Percentiles rank a stretch among this genome's conserved stretches.
Evolutionary conservation across 495 filamentous ascomycete species (phyloP).

Genomic region (Lasiosphaeris hirsuta): DNA sequence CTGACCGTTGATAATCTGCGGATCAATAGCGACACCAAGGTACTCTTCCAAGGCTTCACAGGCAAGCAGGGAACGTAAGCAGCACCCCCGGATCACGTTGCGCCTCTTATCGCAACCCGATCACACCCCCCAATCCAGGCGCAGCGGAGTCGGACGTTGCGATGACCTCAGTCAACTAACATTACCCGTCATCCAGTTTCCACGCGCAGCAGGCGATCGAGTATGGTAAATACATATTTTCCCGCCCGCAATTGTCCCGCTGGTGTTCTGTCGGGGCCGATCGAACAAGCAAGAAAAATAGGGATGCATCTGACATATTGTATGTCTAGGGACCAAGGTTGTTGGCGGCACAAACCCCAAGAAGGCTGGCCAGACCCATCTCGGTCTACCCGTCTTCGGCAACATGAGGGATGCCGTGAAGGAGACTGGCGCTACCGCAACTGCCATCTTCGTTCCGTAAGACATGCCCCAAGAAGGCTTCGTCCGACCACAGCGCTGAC

Average conservation of each 20-base stretch:
- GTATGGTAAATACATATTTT: constrained; percentile 63
- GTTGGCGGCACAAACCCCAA: constrained; percentile 98
- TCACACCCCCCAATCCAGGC: constrained; percentile 4
- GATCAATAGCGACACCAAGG: constrained; percentile 87
- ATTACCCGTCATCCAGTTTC: constrained; percentile 60
- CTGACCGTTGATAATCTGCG: constrained; percentile 85
- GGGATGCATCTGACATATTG: constrained; percentile 14
- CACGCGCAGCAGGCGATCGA: constrained; percentile 97
- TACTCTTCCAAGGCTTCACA: constrained; percentile 97
- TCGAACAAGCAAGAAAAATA: constrained; percentile 1
- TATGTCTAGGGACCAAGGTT: constrained; percentile 76
- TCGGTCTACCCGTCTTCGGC: constrained; percentile 89
- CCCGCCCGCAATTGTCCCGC: not conserved
- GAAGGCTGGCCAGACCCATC: constrained; percentile 88
- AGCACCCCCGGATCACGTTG: not conserved
- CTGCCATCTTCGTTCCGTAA: constrained; percentile 97
- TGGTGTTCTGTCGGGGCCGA: not conserved
- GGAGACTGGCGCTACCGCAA: constrained; percentile 84
- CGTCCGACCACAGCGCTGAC: not conserved
- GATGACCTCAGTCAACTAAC: constrained; percentile 36
- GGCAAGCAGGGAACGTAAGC: constrained; percentile 98
- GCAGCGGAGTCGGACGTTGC: not conserved
- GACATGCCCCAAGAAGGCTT: constrained; percentile 17
- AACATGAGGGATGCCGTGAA: constrained; percentile 87
- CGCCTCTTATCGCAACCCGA: constrained; percentile 17